Evolutionary conservation across 164 flowering plant species (phyloP).

Genomic region (Vitis amurensis): DNA sequence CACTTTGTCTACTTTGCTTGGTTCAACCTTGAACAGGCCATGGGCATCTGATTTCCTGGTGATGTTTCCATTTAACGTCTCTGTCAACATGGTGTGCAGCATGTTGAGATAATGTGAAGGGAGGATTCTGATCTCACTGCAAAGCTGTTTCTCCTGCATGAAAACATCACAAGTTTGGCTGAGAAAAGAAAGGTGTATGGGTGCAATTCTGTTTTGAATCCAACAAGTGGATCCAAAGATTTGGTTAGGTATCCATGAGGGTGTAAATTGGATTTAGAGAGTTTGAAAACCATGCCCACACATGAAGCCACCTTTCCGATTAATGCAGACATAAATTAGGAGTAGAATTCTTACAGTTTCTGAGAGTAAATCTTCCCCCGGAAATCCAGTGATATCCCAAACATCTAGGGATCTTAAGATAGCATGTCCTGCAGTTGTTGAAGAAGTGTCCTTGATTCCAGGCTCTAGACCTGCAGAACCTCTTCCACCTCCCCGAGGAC

Average conservation of each 20-base stretch:
- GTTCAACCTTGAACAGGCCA: conserved; percentile 65
- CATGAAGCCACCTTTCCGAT: neutral
- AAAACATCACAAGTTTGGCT: neutral
- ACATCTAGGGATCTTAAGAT: conserved; percentile 36
- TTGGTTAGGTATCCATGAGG: neutral
- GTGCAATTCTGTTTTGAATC: too few relatives aligned
- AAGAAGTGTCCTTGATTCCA: conserved; percentile 36
- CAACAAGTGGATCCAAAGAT: too few relatives aligned
- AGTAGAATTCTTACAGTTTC: conserved; percentile 52
- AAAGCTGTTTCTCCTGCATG: conserved; percentile 70
- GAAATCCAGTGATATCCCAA: conserved; percentile 78
- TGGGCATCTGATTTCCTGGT: conserved; percentile 73
- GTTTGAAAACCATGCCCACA: neutral
- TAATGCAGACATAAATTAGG: neutral
- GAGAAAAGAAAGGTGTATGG: too few relatives aligned
- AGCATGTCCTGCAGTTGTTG: conserved; percentile 25
- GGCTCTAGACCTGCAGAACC: conserved; percentile 35
- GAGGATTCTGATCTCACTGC: conserved; percentile 64
- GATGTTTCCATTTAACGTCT: conserved; percentile 57
- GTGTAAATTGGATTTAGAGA: neutral
- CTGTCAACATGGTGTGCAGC: conserved; percentile 56
- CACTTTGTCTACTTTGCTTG: conserved; percentile 74
- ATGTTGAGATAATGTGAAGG: conserved; percentile 83
- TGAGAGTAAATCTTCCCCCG: conserved; percentile 76
- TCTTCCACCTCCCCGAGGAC: conserved; percentile 36